Evolutionary conservation across 1,284 basidiomycete species (phyloP).

Genomic region (Cryptococcus sp.): DNA sequence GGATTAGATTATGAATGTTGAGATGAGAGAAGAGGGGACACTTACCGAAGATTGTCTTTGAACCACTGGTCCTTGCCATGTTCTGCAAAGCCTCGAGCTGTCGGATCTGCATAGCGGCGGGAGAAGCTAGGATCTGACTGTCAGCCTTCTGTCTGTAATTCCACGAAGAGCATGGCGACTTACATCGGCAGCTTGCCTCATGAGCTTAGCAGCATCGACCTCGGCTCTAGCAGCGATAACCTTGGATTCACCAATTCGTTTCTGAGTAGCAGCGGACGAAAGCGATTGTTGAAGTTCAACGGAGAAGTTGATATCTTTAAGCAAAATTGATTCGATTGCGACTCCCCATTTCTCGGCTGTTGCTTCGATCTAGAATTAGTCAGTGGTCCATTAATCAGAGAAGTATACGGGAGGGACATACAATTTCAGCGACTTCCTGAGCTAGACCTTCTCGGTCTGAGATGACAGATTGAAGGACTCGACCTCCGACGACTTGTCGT

Average conservation of each 20-base stretch:
- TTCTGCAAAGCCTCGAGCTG: constrained; percentile 82
- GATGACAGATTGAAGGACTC: constrained; percentile 56
- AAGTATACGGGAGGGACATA: constrained; percentile 46
- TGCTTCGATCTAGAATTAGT: constrained; percentile 49
- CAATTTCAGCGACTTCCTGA: constrained; percentile 91
- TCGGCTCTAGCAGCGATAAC: constrained; percentile 95
- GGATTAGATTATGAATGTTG: not conserved
- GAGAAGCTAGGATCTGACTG: constrained; percentile 72
- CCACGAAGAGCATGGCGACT: constrained; percentile 4
- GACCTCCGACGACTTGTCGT: constrained; percentile 88
- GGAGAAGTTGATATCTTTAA: constrained; percentile 75
- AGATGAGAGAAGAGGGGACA: constrained; percentile 1
- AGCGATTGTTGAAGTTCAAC: constrained; percentile 85
- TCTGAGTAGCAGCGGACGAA: constrained; percentile 83
- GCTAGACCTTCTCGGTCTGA: constrained; percentile 92
- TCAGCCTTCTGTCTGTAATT: not conserved
- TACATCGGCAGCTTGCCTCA: constrained; percentile 60
- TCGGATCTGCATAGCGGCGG: constrained; percentile 95
- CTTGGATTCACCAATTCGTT: constrained; percentile 86
- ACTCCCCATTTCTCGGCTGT: constrained; percentile 81
- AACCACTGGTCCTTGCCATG: constrained; percentile 66
- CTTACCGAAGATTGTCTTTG: constrained; percentile 79
- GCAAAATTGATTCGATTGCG: constrained; percentile 83
- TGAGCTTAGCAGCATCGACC: constrained; percentile 88
- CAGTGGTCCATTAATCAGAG: constrained; percentile 2